Base-by-base conservation (phyloP, 345 rosid genomes). In the Trapa bicornis region DNA sequence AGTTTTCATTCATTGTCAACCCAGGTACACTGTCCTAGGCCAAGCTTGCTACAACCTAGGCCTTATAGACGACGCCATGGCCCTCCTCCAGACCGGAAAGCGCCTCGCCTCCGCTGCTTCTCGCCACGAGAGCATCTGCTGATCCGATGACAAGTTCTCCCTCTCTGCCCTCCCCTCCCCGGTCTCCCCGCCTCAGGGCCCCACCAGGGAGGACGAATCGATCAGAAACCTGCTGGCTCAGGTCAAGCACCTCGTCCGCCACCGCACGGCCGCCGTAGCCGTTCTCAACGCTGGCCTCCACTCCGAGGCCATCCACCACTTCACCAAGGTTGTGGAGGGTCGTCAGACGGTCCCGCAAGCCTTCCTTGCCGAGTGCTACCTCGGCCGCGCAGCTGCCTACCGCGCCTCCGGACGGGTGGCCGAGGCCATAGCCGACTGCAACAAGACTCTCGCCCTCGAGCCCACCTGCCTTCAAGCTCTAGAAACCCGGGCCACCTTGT, bases 41-140 rank as follows among this genome's bases (percentile, higher is more conserved):
- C 95, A 90, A 80, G 99, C 97, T 5, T 94, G 99, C 68, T 83
- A 87, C 77, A 89, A 91, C 68, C 78, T 94, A 1, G 99, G 99
- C 47, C 79, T 94, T 3, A 87, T 94, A 96, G 99, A 94, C 79
- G 99, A 94, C 75, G 97, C 99, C 3, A 82, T 94, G 96, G 96
- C 77, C 56, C 85, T 94, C 0, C 92, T 94, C 58, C 99, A 91
- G 72, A 89, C 92, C 65, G 96, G 96, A 0, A 94, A 88, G 77
- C 96, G 99, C 71, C 85, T 94, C 33, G 88, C 97, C 64, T 81
- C 88, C 8, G 99, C 97, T 29, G 99, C 95, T 64, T 87, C 86
- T 78, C 99, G 99, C 70, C 96, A 89, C 1, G 81, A 85, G 71
- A 88, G 96, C 84, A 74, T 86, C 6, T 86, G 91, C 36, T 84